These are phyloP conservation scores for Hyphodiscus sp. DNA, from an alignment of 2,329 filamentous ascomycete species.

Conservation along the genomic window DNA sequence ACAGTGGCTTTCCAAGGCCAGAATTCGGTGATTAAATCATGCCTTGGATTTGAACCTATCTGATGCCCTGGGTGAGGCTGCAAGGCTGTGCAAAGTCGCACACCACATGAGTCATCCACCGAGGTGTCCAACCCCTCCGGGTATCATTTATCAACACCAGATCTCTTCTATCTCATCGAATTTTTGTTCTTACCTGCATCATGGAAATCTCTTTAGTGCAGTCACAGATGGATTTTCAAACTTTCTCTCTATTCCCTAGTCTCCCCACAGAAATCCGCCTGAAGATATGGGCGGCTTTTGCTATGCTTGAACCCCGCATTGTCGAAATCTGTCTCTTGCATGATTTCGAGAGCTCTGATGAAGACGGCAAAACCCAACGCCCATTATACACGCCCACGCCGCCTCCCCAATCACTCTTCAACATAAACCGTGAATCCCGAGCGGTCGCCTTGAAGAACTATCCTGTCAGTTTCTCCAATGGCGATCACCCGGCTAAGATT, in stretches of 20 bases:
- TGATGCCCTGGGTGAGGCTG: too few relatives aligned
- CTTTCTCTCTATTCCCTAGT: slow-evolving; percentile 2
- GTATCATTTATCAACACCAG: too few relatives aligned
- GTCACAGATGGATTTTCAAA: not conserved
- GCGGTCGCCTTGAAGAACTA: slow-evolving; percentile 1
- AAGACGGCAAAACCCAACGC: not conserved
- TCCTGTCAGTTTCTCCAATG: slow-evolving; percentile 1
- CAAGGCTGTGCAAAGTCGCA: too few relatives aligned
- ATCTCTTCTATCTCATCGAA: too few relatives aligned
- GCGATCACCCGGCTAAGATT: not conserved
- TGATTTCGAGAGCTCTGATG: not conserved
- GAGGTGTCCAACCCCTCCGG: too few relatives aligned
- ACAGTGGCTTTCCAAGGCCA: too few relatives aligned
- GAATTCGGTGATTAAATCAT: too few relatives aligned
- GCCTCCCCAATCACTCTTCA: not conserved
- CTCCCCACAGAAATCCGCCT: slow-evolving; percentile 5
- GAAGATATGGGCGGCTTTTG: not conserved
- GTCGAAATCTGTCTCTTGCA: slow-evolving; percentile 2
- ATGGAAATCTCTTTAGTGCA: too few relatives aligned
- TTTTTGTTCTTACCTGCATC: too few relatives aligned
- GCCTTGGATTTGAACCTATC: too few relatives aligned
- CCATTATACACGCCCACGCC: slow-evolving; percentile 3
- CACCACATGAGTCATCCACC: too few relatives aligned
- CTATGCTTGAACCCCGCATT: not conserved
- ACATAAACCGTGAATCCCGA: not conserved